Evolutionary conservation across 257 asterid species (phyloP), one percentile per base, ranked within the genome.

Genomic region (Cruciata laevipes): DNA sequence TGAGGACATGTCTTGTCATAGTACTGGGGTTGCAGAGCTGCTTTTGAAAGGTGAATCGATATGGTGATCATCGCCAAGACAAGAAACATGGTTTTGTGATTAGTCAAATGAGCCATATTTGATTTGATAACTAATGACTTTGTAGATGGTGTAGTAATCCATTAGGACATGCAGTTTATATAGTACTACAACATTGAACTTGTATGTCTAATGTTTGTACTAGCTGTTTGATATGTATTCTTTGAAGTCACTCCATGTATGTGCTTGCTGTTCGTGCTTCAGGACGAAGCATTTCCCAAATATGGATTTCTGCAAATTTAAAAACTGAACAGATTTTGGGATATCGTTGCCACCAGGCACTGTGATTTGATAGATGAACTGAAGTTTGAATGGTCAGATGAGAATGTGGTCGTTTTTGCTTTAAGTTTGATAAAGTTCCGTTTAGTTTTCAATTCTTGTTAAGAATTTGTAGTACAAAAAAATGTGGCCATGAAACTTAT

Each of bases 1-100:
- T 79, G 81, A 31, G 97, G 97, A 63, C 96, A 87, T 52, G 90
- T 80, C 75, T 78, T 44, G 14, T 79, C 82, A 24, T 90, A 90
- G 53, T 84, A 87, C 25, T 83, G 72, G 61, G 81, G 72, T 47
- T 81, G 88, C 44, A 89, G 95, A 65, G 59, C 65, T 33, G 88
- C 90, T 12, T 77, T 83, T 25, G 87, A 64, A 61, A 55, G 23
- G 1, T 49, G 73, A 37, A 79, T 55, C 65, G 30, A 25, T n/a
- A 47, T 17, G 0, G 20, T 47, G 6, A 57, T 17, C 11, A 72
- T 32, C 18, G 63, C 56, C n/a, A 84, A 30, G 58, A 85, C n/a
- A 58, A 85, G 66, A 42, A 77, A 59, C 55, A 77, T 35, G 42
- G 30, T 42, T 13, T 51, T 20, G 13, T 10, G 51, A 47, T 47